Conservation (phyloP, 1,284 basidiomycete genomes). For the Puccinia triticina region DNA sequence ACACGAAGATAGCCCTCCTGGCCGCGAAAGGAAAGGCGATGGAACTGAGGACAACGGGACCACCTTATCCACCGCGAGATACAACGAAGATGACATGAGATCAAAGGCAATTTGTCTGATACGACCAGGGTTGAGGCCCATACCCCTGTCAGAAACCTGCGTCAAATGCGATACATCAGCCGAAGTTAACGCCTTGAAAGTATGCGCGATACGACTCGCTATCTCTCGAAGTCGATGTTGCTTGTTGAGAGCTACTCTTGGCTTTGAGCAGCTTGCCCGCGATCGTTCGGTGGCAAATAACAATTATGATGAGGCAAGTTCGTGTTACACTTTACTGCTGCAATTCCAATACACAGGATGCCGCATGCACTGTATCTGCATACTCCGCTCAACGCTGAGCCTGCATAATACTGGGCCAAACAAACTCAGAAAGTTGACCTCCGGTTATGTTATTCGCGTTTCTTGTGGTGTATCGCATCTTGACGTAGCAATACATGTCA, state of each 20-base stretch:
- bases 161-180: neutral
- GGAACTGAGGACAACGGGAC: neutral
- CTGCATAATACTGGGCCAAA: conserved; percentile 8
- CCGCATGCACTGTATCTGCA: neutral
- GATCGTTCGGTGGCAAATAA: neutral
- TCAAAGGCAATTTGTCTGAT: conserved; percentile 20
- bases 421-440: conserved; percentile 4
- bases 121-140: neutral
- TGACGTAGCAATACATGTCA: conserved; percentile 13
- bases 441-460: neutral
- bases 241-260: neutral
- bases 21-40: neutral
- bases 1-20: neutral
- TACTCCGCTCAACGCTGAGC: neutral
- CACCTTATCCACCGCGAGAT: neutral
- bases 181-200: too few species aligned
- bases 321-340: neutral
- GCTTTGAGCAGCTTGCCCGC: neutral
- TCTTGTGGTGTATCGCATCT: conserved; percentile 2
- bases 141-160: neutral
- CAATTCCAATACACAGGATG: neutral
- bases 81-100: neutral
- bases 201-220: too few species aligned
- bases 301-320: conserved; percentile 14
- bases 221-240: neutral